These are phyloP conservation scores for Aphanoascus verrucosus DNA, from an alignment of 2,329 filamentous ascomycete genomes.

Conservation along the genomic window DNA sequence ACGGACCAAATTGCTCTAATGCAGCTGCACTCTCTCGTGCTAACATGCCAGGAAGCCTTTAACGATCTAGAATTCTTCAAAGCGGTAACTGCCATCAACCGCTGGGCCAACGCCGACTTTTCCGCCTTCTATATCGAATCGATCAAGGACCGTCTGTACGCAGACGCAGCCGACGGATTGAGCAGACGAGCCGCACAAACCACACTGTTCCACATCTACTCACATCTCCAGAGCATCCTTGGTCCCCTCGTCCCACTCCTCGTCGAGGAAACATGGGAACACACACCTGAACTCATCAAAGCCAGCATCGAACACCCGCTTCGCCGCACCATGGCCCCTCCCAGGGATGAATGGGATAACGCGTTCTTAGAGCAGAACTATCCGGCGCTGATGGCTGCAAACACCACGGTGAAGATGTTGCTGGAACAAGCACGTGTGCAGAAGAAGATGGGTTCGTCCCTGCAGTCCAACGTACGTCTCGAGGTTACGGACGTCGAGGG, in stretches of 20 bases:
- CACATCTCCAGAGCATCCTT: constrained; percentile 65
- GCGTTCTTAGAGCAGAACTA: constrained; percentile 40
- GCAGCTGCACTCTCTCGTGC: constrained; percentile 58
- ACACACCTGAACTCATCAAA: constrained; percentile 57
- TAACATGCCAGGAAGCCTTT: constrained; percentile 55
- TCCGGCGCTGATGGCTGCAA: constrained; percentile 38
- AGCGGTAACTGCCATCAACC: constrained; percentile 61
- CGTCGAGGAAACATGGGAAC: constrained; percentile 73
- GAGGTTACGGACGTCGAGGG: constrained; percentile 20
- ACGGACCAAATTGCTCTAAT: constrained; percentile 66
- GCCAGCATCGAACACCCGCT: constrained; percentile 38
- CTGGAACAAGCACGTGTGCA: constrained; percentile 61
- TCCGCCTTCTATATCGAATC: constrained; percentile 92
- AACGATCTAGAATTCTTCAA: constrained; percentile 71
- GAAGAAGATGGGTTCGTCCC: constrained; percentile 66
- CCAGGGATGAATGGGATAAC: constrained; percentile 31
- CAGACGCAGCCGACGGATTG: constrained; percentile 57
- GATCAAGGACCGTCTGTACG: constrained; percentile 85
- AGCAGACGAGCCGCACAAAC: constrained; percentile 48
- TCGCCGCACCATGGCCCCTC: constrained; percentile 27
- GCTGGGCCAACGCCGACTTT: constrained; percentile 70
- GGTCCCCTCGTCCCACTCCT: constrained; percentile 71
- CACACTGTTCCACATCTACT: constrained; percentile 52
- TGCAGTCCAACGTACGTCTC: constrained; percentile 59
- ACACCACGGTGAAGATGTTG: constrained; percentile 59